These are phyloP conservation scores for Cicer judaicum DNA, from an alignment of 306 rosid species.

Conservation along the genomic window DNA sequence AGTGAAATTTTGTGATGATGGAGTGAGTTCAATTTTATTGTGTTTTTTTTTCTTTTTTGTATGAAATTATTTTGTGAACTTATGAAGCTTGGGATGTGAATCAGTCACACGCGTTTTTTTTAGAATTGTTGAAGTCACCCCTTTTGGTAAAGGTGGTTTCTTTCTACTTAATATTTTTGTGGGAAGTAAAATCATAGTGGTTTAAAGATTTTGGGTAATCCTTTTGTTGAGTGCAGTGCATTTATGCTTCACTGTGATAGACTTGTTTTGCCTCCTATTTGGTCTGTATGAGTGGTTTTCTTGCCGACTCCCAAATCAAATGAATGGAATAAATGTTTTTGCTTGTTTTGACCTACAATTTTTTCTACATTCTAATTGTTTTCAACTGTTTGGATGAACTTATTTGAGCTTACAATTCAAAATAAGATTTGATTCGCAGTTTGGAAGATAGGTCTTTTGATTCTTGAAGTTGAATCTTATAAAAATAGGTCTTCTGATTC, in stretches of 20 bases:
- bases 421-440: no score
- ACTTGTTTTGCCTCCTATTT: neutral
- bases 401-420: neutral
- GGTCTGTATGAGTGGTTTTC: neutral
- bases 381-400: neutral
- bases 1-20: neutral
- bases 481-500: no score
- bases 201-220: slow-evolving; percentile 15
- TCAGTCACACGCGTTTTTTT: neutral
- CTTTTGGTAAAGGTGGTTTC: neutral
- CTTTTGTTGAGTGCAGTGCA: slow-evolving; percentile 6
- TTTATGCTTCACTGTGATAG: neutral
- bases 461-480: no score
- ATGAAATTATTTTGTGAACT: slow-evolving; percentile 18
- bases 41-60: neutral
- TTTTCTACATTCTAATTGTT: neutral
- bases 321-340: neutral
- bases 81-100: neutral
- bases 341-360: neutral
- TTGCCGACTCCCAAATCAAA: neutral
- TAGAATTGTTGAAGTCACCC: neutral
- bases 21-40: neutral
- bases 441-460: no score
- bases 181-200: neutral
- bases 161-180: neutral